Evolutionary conservation across 768 basidiomycete species (phyloP), one percentile per base, ranked within the genome.

Genomic region (Russula olivacea): DNA sequence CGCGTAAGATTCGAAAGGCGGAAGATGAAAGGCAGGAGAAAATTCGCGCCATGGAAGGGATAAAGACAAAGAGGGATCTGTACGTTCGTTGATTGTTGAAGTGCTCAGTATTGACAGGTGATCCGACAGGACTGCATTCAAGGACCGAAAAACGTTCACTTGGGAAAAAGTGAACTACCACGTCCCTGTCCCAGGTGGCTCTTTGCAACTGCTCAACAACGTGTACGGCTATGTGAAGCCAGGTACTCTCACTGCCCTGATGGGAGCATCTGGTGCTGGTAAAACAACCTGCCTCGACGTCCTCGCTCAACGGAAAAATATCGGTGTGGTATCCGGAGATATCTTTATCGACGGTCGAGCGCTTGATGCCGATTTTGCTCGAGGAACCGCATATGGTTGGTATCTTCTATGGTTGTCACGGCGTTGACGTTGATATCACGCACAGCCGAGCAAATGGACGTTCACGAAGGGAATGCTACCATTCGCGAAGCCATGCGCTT

Each of bases 401-500:
- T 66, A 2, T 69, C 70, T 69, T 9, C 60, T 61, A 64, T 61
- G 59, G 67, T 66, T 51, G 62, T 66, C 40, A 56, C 65, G 6
- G 68, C 68, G 65, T 74, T 61, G 61, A 30, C 71, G 43, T 68
- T 72, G 14, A 71, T 71, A 68, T 52, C 12, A 14, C 49, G 47
- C 50, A 7, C 63, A 86, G 85, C 67, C 28, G 67, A 68, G 36
- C 93, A 96, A 75, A 87, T 87, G 83, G 91, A 92, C 67, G 85
- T 89, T 3, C 92, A 94, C 72, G 88, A 92, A 72, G 86, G 81
- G 49, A 91, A 89, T 38, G 79, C 87, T 15, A 88, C 93, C 2
- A 87, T 93, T 61, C 85, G 92, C 40, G 91, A 94, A 70, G 90
- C 91, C 1, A 79, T 94, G 75, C 83, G 88, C 19, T 91, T 91